Conservation (phyloP, 306 rosid genomes). For the Ammopiptanthus mongolicus region DNA sequence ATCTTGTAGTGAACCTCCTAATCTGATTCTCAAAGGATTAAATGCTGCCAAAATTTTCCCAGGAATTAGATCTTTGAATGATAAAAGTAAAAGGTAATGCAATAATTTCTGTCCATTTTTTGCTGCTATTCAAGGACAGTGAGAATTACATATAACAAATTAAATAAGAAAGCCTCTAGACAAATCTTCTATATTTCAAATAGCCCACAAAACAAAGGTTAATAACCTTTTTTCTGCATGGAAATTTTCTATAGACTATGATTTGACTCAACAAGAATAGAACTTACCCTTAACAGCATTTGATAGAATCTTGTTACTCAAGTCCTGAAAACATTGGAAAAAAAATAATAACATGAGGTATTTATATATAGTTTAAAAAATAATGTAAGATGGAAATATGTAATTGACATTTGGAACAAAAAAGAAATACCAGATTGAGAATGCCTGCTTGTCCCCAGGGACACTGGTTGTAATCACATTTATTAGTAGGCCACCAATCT, state of each 20-base stretch:
- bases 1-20: conserved; percentile 75
- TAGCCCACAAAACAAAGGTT: neutral
- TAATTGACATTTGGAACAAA: neutral
- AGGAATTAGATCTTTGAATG: neutral
- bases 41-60: conserved; percentile 32
- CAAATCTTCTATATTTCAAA: neutral
- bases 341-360: neutral
- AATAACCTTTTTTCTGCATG: neutral
- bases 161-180: neutral
- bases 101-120: neutral
- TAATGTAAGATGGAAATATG: neutral
- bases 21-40: conserved; percentile 47
- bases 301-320: conserved; percentile 36
- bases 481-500: conserved; percentile 67
- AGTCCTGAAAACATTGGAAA: conserved; percentile 33
- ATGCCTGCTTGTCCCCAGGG: conserved; percentile 54
- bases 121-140: neutral
- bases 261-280: neutral
- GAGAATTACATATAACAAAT: no score
- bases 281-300: conserved; percentile 56
- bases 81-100: neutral
- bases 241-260: neutral
- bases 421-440: conserved; percentile 36
- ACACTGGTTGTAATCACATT: conserved; percentile 56
- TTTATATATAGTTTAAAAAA: neutral